Evolutionary conservation across 306 rosid species (phyloP), one percentile per base, ranked within the genome.

Genomic region (Sechiopsis laciniata): DNA sequence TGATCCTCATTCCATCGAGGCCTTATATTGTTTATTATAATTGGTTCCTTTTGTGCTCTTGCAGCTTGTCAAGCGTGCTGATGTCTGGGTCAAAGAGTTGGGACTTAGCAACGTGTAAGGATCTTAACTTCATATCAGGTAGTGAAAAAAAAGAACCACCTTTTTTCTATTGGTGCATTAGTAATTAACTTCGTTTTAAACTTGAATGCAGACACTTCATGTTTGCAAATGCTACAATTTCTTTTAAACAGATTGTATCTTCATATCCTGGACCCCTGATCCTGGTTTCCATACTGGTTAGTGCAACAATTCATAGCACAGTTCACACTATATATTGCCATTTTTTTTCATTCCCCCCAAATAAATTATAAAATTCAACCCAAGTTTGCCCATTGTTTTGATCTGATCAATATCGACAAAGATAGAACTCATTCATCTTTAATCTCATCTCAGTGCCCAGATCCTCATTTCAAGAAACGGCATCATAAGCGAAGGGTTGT

Each of bases 401-500:
- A 12, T 66, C 10, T 1, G 1, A 45, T 66, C 0, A 67, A 45
- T 63, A 35, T 67, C 55, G 55, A 15, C 54, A n/a, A 56, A 20
- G 26, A 64, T 71, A 35, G 15, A 19, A 76, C 51, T 79, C 52
- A n/a, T n/a, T 64, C 52, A 15, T 75, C 48, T 16, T 75, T 76
- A 48, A 76, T 40, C 84, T 76, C 84, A 73, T 40, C 79, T 74
- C 88, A 93, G 98, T 93, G 98, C 88, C 97, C 98, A 58, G 98
- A 93, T 78, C 98, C 98, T 35, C 88, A 93, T 87, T 93, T 90
- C 80, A 90, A 93, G 88, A 90, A 82, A 77, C 85, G 86, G 62
- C 96, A 93, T 82, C 97, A 76, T 81, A 90, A 93, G 80, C 86
- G 98, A 79, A 81, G 97, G 83, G 90, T 93, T 77, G 66, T 90